Conservation (phyloP, 176 grass and related monocot species). For the Puya raimondii region DNA sequence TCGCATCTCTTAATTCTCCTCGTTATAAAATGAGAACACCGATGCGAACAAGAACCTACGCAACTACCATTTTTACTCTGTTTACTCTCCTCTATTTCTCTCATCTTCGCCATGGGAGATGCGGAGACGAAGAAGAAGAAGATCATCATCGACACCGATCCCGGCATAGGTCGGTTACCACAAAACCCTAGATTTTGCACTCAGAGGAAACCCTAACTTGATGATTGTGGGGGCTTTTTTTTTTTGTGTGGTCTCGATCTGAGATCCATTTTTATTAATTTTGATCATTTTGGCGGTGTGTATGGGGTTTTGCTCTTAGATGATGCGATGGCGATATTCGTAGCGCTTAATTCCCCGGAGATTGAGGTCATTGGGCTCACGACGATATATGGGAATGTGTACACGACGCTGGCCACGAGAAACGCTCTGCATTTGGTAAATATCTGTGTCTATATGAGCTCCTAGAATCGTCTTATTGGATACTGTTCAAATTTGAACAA, state of each 20-base stretch:
- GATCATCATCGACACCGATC: constrained; percentile 73
- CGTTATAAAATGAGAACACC: too few species aligned
- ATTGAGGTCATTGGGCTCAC: constrained; percentile 77
- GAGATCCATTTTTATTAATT: background rate
- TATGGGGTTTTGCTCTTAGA: constrained; percentile 22
- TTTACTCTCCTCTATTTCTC: too few species aligned
- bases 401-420: constrained; percentile 72
- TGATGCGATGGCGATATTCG: constrained; percentile 96
- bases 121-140: constrained; percentile 31
- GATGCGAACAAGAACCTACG: too few species aligned
- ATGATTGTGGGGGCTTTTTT: too few species aligned
- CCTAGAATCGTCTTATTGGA: background rate
- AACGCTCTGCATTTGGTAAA: constrained; percentile 88
- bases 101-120: constrained; percentile 8
- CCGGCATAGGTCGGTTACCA: constrained; percentile 42
- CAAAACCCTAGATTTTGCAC: background rate
- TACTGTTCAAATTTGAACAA: constrained; percentile 1
- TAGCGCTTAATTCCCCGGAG: constrained; percentile 86
- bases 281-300: too few species aligned
- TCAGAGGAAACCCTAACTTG: background rate
- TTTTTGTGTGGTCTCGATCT: background rate
- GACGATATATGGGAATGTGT: constrained; percentile 86
- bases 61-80: too few species aligned
- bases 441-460: background rate
- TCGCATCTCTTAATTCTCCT: too few species aligned